Conservation (phyloP, 768 basidiomycete species). For the Boletus reticulatus region DNA sequence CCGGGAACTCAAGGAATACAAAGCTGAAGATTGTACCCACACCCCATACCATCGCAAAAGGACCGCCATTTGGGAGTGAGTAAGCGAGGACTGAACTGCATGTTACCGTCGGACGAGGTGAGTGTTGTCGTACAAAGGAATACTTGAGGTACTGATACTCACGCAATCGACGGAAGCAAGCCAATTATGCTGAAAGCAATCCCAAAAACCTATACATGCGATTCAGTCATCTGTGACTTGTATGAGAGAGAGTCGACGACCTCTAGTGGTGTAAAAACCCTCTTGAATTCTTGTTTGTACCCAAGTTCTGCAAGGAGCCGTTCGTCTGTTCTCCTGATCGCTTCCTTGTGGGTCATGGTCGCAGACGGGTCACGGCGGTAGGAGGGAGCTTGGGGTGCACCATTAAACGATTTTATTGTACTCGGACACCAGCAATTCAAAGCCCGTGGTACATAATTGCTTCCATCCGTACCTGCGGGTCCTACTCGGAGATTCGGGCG, state of each 20-base stretch:
- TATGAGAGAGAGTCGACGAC: constrained; percentile 3
- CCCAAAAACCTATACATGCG: constrained; percentile 55
- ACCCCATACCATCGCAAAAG: constrained; percentile 45
- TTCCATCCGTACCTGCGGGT: too few species aligned
- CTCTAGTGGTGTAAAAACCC: constrained; percentile 36
- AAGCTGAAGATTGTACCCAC: constrained; percentile 30
- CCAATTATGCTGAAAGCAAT: constrained; percentile 71
- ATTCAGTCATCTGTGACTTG: background rate
- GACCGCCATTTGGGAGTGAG: constrained; percentile 51
- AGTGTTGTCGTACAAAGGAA: background rate
- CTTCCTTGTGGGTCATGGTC: constrained; percentile 13
- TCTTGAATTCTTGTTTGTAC: constrained; percentile 38
- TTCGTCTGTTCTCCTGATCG: constrained; percentile 25
- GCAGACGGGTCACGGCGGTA: constrained; percentile 7
- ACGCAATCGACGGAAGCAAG: constrained; percentile 62
- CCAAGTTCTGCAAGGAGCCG: constrained; percentile 34
- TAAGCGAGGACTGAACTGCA: constrained; percentile 42
- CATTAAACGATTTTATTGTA: too few species aligned
- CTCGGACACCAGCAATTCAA: too few species aligned
- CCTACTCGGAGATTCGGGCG: too few species aligned
- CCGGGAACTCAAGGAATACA: too few species aligned
- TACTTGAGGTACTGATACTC: constrained; percentile 11
- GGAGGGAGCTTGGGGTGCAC: background rate
- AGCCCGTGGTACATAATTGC: too few species aligned
- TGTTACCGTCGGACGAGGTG: background rate